Percentiles rank a stretch among this genome's conserved stretches.
phyloP scores from a whole-genome alignment of 192 early-diverging fungal species.

The Entrophospora sp. region DNA sequence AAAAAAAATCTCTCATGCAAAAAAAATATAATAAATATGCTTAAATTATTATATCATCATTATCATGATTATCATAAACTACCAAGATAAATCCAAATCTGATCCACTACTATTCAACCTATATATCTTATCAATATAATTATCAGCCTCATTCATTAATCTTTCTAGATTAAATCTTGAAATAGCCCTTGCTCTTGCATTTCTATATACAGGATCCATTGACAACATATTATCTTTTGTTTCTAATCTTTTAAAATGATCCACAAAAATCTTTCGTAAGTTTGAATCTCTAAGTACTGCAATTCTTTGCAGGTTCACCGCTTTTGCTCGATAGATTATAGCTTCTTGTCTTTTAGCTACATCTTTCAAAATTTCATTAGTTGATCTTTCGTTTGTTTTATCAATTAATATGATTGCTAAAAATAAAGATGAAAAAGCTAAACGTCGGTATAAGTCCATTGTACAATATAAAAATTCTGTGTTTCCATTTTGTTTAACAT shows the following conservation, averaged over 20 bases:
- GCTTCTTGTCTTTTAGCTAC: neutral
- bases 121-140: constrained; percentile 7
- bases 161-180: neutral
- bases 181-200: neutral
- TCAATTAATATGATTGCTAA: neutral
- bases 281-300: constrained; percentile 3
- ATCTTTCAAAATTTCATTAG: neutral
- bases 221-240: neutral
- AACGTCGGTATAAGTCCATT: constrained; percentile 6
- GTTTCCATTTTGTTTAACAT: neutral
- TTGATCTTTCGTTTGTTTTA: neutral
- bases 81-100: no score
- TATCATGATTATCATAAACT: no score
- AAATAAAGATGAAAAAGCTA: neutral
- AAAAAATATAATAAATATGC: no score
- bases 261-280: neutral
- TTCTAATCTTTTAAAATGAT: constrained; percentile 10
- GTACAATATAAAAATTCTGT: constrained; percentile 5
- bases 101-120: neutral
- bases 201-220: constrained; percentile 3
- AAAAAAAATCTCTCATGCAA: no score
- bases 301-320: neutral
- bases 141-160: neutral
- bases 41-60: no score
- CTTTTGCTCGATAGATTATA: neutral